Evolutionary conservation across 2,329 filamentous ascomycete genomes (phyloP), one percentile per base, ranked within the genome.

Genomic region (Zarea fungicola): DNA sequence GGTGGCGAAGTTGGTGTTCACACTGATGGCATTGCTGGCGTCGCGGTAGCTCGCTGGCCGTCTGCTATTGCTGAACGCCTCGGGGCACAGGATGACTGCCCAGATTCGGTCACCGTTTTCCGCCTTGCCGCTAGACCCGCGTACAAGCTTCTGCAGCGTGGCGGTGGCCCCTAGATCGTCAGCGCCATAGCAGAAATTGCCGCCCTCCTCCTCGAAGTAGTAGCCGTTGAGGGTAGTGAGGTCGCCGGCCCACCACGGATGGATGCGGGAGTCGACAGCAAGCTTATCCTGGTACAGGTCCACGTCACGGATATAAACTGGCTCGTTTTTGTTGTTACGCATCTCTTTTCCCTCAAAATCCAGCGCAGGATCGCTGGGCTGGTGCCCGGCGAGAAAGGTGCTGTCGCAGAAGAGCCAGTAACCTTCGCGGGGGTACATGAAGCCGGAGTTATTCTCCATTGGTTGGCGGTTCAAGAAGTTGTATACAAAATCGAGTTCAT

Each of bases 161-260:
- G 40, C 40, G 25, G 40, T 42, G 11, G 29, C 14, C n/a, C 40
- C 40, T 11, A 42, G 25, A 7, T 42, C 14, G 23, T 28, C 25
- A n/a, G 14, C 25, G 28, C 10, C 16, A n/a, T n/a, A n/a, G 40
- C 40, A 42, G 40, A 13, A 42, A 18, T 42, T 18, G 22, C 18
- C 40, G 14, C 40, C 40, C 23, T n/a, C 8, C 6, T 26, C 40
- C 6, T 6, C 9, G 18, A 42, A 42, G 18, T 42, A 42, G 23
- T 42, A 42, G 23, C 6, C 21, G 9, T 42, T 26, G 13, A 42
- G 21, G 14, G 5, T 29, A 13, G 22, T 42, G 23, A 6, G 40
- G 11, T 42, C 40, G 16, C 40, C 40, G 28, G 40, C 21, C 40
- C 40, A 42, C 40, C 40, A 42, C 11, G 40, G 22, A 21, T 42